Evolutionary conservation across 1,284 basidiomycete genomes (phyloP), one percentile per base, ranked within the genome.

Genomic region (Ceratobasidium papillatum): DNA sequence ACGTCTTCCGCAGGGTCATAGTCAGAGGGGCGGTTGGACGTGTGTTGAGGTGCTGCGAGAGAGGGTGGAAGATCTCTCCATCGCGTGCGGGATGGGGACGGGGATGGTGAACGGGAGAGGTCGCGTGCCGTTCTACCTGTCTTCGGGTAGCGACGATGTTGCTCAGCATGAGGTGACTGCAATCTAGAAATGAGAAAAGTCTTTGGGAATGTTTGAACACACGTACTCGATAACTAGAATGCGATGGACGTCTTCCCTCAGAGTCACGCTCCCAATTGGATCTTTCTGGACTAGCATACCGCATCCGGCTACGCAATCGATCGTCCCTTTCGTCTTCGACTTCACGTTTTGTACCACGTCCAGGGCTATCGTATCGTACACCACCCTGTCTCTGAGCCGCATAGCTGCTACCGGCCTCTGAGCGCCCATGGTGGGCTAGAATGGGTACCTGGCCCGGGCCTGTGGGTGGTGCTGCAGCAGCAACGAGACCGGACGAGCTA

Each of bases 311-410:
- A 30, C 68, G 68, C 58, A 72, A 72, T 38, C 68, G 56, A 58
- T 72, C 68, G 32, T 72, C 68, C 22, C 56, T 58, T 32, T 72
- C 68, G 27, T 72, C 68, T 32, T 72, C 68, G 3, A 72, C 68
- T 56, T 72, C 68, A 45, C 68, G 68, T 30, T 72, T 72, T 25
- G 68, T 72, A 45, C 68, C 68, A 72, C 68, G 68, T 19, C 68
- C 68, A 22, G 68, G 68, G 51, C 68, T 72, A 27, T 72, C 68
- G 32, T 72, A 72, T 22, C 52, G 66, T 34, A 34, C 4, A 1
- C 66, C 30, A 17, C 56, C 22, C 17, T 59, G 68, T 17, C 51
- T 52, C 66, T 69, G 66, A 38, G 38, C 38, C 52, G 32, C 41
- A 61, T 61, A 72, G 45, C 56, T 72, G 19, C 56, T 41, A 32